Base-by-base conservation (phyloP, 108 stramenopile species). In the Cyclotella choctawhatcheeana region DNA sequence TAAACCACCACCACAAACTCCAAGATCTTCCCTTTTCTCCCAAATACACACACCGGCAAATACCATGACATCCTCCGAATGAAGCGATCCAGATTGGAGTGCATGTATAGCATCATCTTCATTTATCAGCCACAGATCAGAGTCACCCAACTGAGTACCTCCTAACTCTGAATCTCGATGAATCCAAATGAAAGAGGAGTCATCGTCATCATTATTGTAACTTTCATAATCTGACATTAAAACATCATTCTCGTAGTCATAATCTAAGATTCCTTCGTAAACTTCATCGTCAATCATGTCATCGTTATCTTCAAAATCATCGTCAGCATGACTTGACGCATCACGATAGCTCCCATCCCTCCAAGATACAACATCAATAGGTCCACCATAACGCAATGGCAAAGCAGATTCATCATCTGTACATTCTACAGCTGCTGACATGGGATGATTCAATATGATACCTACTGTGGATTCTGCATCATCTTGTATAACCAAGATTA, bases 151-250 rank as follows among this genome's bases (percentile, higher is more conserved):
- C 12, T 10, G 69, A n/a, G 12, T 68, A 5, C 67, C 67, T 5
- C 18, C 70, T 21, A 77, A 37, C 14, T 14, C 14, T 26, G 1
- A 0, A 71, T 65, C 35, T 65, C 76, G 61, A 56, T 77, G 76
- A 24, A 77, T 71, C 76, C 76, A 77, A 55, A 77, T 34, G 59
- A 77, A 77, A 7, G 76, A 63, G 14, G 67, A 73, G 40, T 63
- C 61, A 14, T 73, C 58, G 35, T 69, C 67, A 17, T 29, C 43
- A 33, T 70, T 56, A 37, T 68, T 59, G 17, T 71, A 58, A 12
- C 33, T 53, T 31, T 48, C 35, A 58, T 71, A 25, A 47, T 54
- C 70, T 29, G 21, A 14, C 17, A 1, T 24, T 20, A 55, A 58
- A 24, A 16, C 67, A 20, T 30, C 67, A 63, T 63, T 69, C 29